A percentile compares a stretch with the other conserved stretches of the same genome.
Evolutionary conservation across 1,139 yeast genomes (phyloP).

Genomic region (Yamadazyma pseudoaaseri): DNA sequence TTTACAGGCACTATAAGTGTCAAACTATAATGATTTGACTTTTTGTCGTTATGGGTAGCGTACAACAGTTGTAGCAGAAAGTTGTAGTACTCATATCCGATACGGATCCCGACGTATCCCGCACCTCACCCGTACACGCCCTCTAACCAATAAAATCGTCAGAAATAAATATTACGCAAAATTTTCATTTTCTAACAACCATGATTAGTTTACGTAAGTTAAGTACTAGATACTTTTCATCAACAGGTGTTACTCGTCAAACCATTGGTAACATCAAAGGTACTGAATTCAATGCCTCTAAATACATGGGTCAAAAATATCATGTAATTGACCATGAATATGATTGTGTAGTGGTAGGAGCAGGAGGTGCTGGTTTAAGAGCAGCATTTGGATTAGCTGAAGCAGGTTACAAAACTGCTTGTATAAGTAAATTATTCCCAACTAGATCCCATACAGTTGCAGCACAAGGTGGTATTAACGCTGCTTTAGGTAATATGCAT

Average conservation of each 20-base stretch:
- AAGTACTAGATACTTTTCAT: slow-evolving; percentile 24
- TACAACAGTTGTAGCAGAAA: too few species aligned
- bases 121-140: slow-evolving; percentile 1
- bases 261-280: slow-evolving; percentile 52
- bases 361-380: slow-evolving; percentile 96
- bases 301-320: slow-evolving; percentile 69
- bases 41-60: too few species aligned
- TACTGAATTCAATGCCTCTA: slow-evolving; percentile 46
- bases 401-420: slow-evolving; percentile 97
- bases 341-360: slow-evolving; percentile 97
- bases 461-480: slow-evolving; percentile 99
- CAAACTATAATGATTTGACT: too few species aligned
- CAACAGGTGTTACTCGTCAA: slow-evolving; percentile 29
- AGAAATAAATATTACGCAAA: slow-evolving; percentile 6
- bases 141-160: slow-evolving; percentile 10
- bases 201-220: slow-evolving; percentile 12
- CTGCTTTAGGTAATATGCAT: slow-evolving; percentile 98
- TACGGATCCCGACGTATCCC: neutral
- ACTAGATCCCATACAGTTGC: slow-evolving; percentile 99
- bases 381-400: slow-evolving; percentile 98
- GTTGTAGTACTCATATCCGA: neutral
- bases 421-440: slow-evolving; percentile 95
- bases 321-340: slow-evolving; percentile 96
- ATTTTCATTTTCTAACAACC: neutral
- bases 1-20: too few species aligned